These are phyloP conservation scores for Toxoplasma gondii DNA, from an alignment of 169 alveolate genomes.

Conservation along the genomic window DNA sequence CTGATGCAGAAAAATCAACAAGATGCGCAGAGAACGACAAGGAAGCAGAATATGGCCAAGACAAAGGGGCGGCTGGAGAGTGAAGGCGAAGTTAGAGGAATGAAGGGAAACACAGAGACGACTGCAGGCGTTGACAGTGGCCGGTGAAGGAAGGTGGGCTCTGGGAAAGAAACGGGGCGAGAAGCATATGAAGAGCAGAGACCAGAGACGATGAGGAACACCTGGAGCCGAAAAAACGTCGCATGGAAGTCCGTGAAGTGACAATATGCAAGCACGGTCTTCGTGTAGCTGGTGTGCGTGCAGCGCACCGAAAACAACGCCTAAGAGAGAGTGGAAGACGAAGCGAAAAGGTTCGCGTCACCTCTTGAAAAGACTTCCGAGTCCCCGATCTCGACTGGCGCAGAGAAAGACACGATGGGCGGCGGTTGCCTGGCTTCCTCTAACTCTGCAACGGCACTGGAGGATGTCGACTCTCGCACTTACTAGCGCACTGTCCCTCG, in stretches of 20 bases:
- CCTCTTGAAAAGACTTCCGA: too few relatives aligned
- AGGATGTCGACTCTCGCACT: too few relatives aligned
- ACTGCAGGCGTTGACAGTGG: neutral
- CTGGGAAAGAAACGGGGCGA: neutral
- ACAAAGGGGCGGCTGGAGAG: neutral
- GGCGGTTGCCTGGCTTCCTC: too few relatives aligned
- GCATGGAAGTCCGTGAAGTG: neutral
- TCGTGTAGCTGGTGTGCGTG: too few relatives aligned
- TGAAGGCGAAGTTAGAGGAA: neutral
- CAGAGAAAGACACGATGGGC: too few relatives aligned
- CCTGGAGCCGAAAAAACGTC: neutral
- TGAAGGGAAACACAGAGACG: neutral
- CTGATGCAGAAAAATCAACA: neutral
- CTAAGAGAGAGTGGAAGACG: too few relatives aligned
- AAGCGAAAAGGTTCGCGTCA: too few relatives aligned
- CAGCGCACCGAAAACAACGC: too few relatives aligned
- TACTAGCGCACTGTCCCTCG: too few relatives aligned
- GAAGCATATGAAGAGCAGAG: neutral
- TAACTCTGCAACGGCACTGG: too few relatives aligned
- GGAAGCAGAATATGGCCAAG: neutral
- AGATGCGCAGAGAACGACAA: neutral
- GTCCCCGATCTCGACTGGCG: too few relatives aligned
- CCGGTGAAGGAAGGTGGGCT: neutral
- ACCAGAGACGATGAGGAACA: neutral
- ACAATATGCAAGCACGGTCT: too few relatives aligned